Percentiles rank a stretch among this genome's conserved stretches.
Conservation (phyloP, 1,284 basidiomycete genomes). For the Psilocybe mexicana region DNA sequence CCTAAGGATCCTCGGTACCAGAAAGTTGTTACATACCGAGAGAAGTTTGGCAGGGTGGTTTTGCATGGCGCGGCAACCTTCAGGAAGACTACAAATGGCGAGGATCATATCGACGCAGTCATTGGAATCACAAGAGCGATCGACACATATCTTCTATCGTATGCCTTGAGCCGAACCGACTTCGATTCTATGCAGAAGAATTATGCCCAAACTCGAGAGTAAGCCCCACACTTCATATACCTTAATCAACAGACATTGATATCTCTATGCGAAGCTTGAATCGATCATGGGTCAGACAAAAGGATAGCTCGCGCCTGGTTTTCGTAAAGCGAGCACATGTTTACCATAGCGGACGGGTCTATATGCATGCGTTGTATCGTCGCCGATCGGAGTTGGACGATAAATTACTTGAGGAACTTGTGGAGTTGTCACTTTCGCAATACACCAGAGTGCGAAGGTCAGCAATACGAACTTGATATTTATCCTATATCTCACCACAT, state of each 20-base stretch:
- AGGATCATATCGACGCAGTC: slow-evolving; percentile 94
- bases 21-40: slow-evolving; percentile 59
- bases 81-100: slow-evolving; percentile 58
- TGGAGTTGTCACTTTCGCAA: slow-evolving; percentile 84
- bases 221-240: slow-evolving; percentile 29
- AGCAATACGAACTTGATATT: slow-evolving; percentile 15
- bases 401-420: slow-evolving; percentile 72
- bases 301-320: slow-evolving; percentile 72
- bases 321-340: slow-evolving; percentile 81
- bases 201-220: slow-evolving; percentile 71
- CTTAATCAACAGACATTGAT: slow-evolving; percentile 6
- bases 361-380: slow-evolving; percentile 82
- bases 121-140: slow-evolving; percentile 69
- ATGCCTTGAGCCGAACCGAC: slow-evolving; percentile 62
- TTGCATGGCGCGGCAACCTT: slow-evolving; percentile 72
- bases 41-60: slow-evolving; percentile 70
- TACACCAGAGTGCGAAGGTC: slow-evolving; percentile 81
- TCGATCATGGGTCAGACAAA: slow-evolving; percentile 72
- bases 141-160: slow-evolving; percentile 75
- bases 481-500: slow-evolving; percentile 1
- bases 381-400: slow-evolving; percentile 82
- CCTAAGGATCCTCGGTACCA: slow-evolving; percentile 78
- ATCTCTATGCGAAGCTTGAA: slow-evolving; percentile 46
- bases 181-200: slow-evolving; percentile 69
- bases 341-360: slow-evolving; percentile 70